Conservation (phyloP, 768 basidiomycete species). For the Suillus discolor region DNA sequence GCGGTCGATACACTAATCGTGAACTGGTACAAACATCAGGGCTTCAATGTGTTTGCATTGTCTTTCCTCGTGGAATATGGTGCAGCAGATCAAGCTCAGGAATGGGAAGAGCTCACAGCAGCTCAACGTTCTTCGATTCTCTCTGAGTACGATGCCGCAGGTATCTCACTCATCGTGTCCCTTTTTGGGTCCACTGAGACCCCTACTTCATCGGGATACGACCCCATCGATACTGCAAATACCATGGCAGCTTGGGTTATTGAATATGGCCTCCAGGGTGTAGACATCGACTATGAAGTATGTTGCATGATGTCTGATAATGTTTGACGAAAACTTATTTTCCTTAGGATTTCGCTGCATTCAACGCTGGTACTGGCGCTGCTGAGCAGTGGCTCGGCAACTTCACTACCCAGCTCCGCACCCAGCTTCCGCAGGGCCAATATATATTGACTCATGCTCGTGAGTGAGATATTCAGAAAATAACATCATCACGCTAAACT, state of each 20-base stretch:
- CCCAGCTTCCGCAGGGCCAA: slow-evolving; percentile 32
- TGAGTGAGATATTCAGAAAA: slow-evolving; percentile 18
- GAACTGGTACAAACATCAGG: not conserved
- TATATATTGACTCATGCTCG: slow-evolving; percentile 40
- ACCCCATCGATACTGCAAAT: slow-evolving; percentile 43
- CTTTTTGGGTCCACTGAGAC: slow-evolving; percentile 48
- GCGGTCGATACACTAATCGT: slow-evolving; percentile 5
- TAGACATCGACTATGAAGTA: slow-evolving; percentile 57
- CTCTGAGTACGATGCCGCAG: slow-evolving; percentile 52
- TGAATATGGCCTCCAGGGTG: slow-evolving; percentile 50
- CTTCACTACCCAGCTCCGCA: slow-evolving; percentile 36
- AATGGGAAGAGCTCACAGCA: slow-evolving; percentile 44
- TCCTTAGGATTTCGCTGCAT: slow-evolving; percentile 34
- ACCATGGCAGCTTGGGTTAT: slow-evolving; percentile 49
- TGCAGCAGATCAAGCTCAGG: slow-evolving; percentile 46
- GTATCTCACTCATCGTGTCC: slow-evolving; percentile 60
- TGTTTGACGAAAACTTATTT: slow-evolving; percentile 4
- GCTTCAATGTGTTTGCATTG: slow-evolving; percentile 33
- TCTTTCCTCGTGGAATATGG: slow-evolving; percentile 46
- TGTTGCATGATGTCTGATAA: not conserved
- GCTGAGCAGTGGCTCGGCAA: slow-evolving; percentile 38
- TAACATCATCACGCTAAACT: not conserved
- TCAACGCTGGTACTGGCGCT: slow-evolving; percentile 36
- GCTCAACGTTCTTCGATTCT: slow-evolving; percentile 43
- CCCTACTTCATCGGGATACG: slow-evolving; percentile 43